Conservation (phyloP, 2,329 filamentous ascomycete genomes). For the Zymoseptoria brevis region DNA sequence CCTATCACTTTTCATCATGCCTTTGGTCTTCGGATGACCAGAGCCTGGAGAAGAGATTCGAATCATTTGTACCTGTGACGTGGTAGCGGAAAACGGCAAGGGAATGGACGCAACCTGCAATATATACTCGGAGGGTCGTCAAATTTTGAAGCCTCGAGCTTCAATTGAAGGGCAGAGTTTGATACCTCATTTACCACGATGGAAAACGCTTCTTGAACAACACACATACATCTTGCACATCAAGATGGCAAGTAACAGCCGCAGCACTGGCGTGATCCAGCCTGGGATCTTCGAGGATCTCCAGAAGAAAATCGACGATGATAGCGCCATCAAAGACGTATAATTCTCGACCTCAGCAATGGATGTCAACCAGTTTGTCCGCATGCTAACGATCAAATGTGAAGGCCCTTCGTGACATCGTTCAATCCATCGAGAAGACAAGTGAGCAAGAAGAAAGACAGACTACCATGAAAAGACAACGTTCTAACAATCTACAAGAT, state of each 20-base stretch:
- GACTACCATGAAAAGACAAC: not conserved
- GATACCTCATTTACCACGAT: not conserved
- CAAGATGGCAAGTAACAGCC: conserved; percentile 5
- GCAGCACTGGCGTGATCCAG: conserved; percentile 29
- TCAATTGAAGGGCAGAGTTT: not conserved
- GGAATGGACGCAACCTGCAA: not conserved
- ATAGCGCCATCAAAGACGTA: conserved; percentile 69
- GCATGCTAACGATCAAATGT: not conserved
- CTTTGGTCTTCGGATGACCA: not conserved
- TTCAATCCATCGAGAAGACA: conserved; percentile 67
- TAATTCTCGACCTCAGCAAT: not conserved
- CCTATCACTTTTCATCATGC: conserved; percentile 11
- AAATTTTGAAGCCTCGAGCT: conserved; percentile 1
- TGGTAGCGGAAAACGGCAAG: not conserved
- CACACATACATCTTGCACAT: not conserved
- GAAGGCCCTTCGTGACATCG: conserved; percentile 67
- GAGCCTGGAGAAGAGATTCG: conserved; percentile 5
- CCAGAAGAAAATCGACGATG: conserved; percentile 83
- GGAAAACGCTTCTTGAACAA: not conserved
- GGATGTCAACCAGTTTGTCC: not conserved
- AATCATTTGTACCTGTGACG: not conserved
- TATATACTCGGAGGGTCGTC: not conserved
- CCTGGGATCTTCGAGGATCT: conserved; percentile 68
- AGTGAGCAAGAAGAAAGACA: conserved; percentile 41
- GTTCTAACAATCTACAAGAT: conserved; percentile 37